Conservation (phyloP, 1,284 basidiomycete species). For the Cryptococcus amylolentus region DNA sequence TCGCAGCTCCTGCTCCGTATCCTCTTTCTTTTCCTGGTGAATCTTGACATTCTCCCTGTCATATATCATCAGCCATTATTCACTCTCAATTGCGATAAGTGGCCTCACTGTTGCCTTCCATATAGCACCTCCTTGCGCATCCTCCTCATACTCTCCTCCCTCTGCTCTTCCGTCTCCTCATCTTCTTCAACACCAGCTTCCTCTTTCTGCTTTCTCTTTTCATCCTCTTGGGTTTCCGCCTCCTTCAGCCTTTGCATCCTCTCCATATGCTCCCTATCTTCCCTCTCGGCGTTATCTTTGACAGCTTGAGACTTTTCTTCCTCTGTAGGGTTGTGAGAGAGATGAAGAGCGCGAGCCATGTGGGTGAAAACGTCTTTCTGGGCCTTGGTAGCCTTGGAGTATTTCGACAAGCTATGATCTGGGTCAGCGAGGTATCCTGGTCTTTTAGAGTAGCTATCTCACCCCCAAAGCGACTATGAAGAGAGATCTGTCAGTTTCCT, state of each 20-base stretch:
- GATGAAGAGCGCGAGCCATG: slow-evolving; percentile 25
- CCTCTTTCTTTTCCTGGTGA: slow-evolving; percentile 9
- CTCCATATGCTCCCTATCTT: slow-evolving; percentile 26
- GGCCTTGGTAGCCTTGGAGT: slow-evolving; percentile 37
- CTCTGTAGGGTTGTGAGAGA: slow-evolving; percentile 27
- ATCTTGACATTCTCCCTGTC: slow-evolving; percentile 1
- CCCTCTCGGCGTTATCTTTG: slow-evolving; percentile 19
- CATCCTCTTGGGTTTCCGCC: slow-evolving; percentile 18
- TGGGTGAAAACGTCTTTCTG: slow-evolving; percentile 30
- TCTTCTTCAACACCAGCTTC: slow-evolving; percentile 12
- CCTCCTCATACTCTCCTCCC: slow-evolving; percentile 16
- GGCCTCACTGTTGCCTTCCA: slow-evolving; percentile 15
- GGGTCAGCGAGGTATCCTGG: not conserved
- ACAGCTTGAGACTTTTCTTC: slow-evolving; percentile 23
- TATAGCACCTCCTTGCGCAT: slow-evolving; percentile 21
- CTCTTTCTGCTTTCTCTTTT: not conserved
- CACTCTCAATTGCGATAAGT: not conserved
- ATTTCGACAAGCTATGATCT: slow-evolving; percentile 41
- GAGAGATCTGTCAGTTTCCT: not conserved
- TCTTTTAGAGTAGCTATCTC: not conserved
- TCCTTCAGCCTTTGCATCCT: slow-evolving; percentile 13
- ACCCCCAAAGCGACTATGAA: slow-evolving; percentile 21
- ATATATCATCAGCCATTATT: slow-evolving; percentile 5
- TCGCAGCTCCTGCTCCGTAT: slow-evolving; percentile 5
- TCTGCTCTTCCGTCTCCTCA: slow-evolving; percentile 1